These are phyloP conservation scores for Lepidium africanum DNA, from an alignment of 345 rosid species.

Conservation along the genomic window DNA sequence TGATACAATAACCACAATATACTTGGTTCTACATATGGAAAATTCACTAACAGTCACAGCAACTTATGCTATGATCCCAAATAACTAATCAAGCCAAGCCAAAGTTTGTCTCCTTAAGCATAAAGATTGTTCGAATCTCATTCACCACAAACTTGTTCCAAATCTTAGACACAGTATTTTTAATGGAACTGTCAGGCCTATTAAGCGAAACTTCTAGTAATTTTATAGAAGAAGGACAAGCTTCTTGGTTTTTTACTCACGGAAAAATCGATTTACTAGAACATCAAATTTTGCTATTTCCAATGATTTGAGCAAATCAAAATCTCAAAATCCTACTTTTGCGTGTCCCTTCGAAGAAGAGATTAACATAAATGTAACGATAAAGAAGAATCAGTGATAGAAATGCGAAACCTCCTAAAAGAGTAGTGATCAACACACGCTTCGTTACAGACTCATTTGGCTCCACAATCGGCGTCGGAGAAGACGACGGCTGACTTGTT, in stretches of 20 bases:
- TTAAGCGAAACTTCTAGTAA: background rate
- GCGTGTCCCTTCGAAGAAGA: background rate
- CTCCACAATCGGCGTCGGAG: conserved; percentile 24
- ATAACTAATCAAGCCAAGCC: background rate
- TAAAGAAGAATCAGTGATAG: background rate
- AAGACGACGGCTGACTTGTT: conserved; percentile 1
- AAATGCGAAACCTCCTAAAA: conserved; percentile 51
- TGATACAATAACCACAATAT: background rate
- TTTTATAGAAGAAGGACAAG: background rate
- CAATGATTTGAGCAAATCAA: background rate
- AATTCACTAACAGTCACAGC: background rate
- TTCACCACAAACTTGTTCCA: background rate
- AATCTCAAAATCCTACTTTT: background rate
- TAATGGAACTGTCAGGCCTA: background rate
- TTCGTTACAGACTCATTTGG: conserved; percentile 40
- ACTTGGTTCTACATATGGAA: background rate
- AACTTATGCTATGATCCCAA: background rate
- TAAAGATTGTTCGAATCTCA: background rate
- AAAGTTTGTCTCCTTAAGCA: background rate
- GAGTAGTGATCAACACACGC: conserved; percentile 47
- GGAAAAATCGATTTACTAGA: background rate
- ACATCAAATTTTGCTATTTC: background rate
- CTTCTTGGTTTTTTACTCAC: background rate
- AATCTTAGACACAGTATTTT: background rate
- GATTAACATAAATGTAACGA: background rate